Conservation (phyloP, 352 stramenopile genomes). For the Blastocystis sp. region DNA sequence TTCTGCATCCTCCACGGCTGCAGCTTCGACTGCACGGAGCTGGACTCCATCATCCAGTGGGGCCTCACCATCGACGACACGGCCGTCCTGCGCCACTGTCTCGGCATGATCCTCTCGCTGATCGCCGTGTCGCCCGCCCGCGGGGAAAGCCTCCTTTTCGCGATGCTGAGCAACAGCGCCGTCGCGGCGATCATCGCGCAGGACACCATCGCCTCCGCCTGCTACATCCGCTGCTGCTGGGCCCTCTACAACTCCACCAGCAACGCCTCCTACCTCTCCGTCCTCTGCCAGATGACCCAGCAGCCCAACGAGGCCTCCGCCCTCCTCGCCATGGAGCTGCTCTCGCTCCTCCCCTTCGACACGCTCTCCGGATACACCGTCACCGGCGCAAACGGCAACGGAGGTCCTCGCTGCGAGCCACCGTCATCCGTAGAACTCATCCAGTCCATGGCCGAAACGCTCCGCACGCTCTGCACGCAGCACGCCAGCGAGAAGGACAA, state of each 20-base stretch:
- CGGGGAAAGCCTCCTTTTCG: not conserved
- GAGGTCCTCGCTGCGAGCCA: not conserved
- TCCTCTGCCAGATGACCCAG: not conserved
- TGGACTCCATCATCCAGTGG: conserved; percentile 12
- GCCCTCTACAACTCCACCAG: not conserved
- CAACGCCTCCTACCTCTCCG: not conserved
- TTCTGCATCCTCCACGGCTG: conserved; percentile 23
- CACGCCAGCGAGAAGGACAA: not conserved
- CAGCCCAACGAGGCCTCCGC: not conserved
- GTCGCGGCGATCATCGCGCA: not conserved
- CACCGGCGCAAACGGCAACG: not conserved
- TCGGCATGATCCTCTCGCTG: conserved; percentile 25
- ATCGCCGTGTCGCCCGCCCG: not conserved
- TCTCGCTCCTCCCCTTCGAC: not conserved
- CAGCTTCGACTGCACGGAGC: not conserved
- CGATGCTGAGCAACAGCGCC: not conserved
- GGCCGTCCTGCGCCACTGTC: conserved; percentile 3
- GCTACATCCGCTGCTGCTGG: not conserved
- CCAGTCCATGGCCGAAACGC: not conserved
- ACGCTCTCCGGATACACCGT: not conserved
- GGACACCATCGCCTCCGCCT: not conserved
- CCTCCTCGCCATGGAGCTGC: conserved; percentile 11
- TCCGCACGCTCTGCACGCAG: not conserved
- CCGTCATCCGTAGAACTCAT: not conserved
- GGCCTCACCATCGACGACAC: not conserved